Conservation (phyloP, 257 asterid species). For the Penstemon barbatus region DNA sequence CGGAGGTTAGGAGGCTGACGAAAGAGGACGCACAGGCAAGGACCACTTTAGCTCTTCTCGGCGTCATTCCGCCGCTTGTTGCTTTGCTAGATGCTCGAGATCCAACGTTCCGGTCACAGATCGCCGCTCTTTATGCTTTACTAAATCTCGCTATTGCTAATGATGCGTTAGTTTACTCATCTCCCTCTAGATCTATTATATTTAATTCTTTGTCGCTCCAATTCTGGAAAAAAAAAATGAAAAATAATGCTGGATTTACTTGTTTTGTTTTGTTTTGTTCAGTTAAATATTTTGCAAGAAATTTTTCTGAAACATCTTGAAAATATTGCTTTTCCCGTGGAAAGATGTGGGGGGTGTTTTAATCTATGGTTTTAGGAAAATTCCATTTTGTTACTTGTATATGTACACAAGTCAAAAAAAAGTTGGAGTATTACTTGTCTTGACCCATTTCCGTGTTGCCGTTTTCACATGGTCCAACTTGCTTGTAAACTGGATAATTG, state of each 20-base stretch:
- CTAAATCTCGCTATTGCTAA: slow-evolving; percentile 76
- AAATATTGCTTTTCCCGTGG: too few relatives aligned
- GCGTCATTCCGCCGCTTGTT: slow-evolving; percentile 87
- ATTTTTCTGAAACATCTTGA: too few relatives aligned
- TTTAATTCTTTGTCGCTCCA: too few relatives aligned
- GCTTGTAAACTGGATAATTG: neutral
- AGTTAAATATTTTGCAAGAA: too few relatives aligned
- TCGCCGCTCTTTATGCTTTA: slow-evolving; percentile 78
- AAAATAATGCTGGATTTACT: too few relatives aligned
- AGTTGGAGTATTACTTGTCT: neutral
- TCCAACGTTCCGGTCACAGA: slow-evolving; percentile 44
- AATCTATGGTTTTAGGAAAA: too few relatives aligned
- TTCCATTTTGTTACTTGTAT: too few relatives aligned
- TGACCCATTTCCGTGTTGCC: neutral
- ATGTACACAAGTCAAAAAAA: too few relatives aligned
- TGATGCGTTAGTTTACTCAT: slow-evolving; percentile 46
- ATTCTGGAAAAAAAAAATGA: too few relatives aligned
- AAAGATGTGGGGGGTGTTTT: too few relatives aligned
- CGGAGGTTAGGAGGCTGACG: slow-evolving; percentile 66
- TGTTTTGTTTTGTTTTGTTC: too few relatives aligned
- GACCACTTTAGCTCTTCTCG: slow-evolving; percentile 70
- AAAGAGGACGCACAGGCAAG: slow-evolving; percentile 65
- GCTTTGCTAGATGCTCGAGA: slow-evolving; percentile 59
- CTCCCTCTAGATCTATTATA: neutral
- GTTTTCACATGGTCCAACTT: neutral